Evolutionary conservation across 73 alveolate genomes (phyloP).

Genomic region (Breviolum minutum): DNA sequence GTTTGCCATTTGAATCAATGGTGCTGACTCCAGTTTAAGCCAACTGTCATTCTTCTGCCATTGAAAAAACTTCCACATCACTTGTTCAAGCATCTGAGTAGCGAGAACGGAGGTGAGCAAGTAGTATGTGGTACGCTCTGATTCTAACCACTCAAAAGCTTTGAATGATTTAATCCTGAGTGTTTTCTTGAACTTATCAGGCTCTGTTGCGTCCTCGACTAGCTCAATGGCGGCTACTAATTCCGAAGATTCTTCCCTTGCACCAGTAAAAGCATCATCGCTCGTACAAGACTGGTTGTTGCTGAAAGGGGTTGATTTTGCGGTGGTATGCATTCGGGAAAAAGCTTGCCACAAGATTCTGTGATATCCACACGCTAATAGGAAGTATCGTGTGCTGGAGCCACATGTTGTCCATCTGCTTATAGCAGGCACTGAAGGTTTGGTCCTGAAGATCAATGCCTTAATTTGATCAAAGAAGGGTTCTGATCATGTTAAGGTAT

Average conservation of each 20-base stretch:
- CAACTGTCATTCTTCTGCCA: neutral
- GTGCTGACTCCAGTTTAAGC: neutral
- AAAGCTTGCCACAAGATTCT: neutral
- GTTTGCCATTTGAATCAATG: neutral
- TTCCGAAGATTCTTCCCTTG: neutral
- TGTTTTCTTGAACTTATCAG: neutral
- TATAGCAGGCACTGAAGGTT: neutral
- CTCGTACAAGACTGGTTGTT: neutral
- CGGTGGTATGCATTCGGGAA: neutral
- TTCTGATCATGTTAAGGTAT: no score
- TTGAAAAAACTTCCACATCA: neutral
- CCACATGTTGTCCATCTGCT: constrained; percentile 8
- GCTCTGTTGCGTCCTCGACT: neutral
- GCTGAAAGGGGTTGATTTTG: neutral
- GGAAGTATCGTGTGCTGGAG: neutral
- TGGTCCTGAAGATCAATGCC: neutral
- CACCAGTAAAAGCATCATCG: neutral
- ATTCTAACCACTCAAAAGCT: neutral
- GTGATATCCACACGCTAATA: neutral
- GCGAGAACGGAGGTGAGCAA: neutral
- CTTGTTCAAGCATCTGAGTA: neutral
- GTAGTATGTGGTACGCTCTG: neutral
- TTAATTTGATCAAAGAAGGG: neutral
- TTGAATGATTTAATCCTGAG: neutral
- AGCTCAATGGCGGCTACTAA: neutral